phyloP scores from a whole-genome alignment of 495 filamentous ascomycete species.

The Penicillium argentinense region DNA sequence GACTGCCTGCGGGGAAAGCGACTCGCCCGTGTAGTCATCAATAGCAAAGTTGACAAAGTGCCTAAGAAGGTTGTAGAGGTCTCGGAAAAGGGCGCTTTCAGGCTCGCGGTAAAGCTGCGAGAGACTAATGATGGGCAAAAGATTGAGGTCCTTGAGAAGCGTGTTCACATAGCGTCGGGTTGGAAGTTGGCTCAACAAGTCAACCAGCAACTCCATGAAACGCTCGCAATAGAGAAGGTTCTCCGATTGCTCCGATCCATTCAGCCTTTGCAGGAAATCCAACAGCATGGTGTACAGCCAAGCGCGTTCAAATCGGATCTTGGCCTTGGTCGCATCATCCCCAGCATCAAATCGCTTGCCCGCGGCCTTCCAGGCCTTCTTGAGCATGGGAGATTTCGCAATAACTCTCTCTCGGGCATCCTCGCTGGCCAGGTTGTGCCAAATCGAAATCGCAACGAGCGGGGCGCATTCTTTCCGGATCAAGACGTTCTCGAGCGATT shows the following conservation, averaged over 20 bases:
- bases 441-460: slow-evolving; percentile 90
- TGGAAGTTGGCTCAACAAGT: slow-evolving; percentile 90
- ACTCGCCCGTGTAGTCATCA: slow-evolving; percentile 83
- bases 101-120: slow-evolving; percentile 75
- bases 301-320: slow-evolving; percentile 84
- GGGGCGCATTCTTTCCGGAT: slow-evolving; percentile 96
- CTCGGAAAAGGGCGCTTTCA: slow-evolving; percentile 75
- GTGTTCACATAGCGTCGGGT: slow-evolving; percentile 93
- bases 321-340: slow-evolving; percentile 74
- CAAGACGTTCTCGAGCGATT: slow-evolving; percentile 85
- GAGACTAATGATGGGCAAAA: slow-evolving; percentile 77
- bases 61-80: slow-evolving; percentile 72
- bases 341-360: slow-evolving; percentile 83
- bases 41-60: slow-evolving; percentile 89
- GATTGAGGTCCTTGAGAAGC: slow-evolving; percentile 84
- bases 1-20: slow-evolving; percentile 68
- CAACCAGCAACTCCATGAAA: slow-evolving; percentile 86
- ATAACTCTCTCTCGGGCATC: slow-evolving; percentile 65
- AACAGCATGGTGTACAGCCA: slow-evolving; percentile 89
- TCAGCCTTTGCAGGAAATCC: slow-evolving; percentile 76
- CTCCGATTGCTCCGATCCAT: slow-evolving; percentile 56
- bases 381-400: slow-evolving; percentile 65
- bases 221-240: slow-evolving; percentile 85
- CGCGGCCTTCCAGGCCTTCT: slow-evolving; percentile 89
- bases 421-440: slow-evolving; percentile 85